Base-by-base conservation (phyloP, 176 grass and related monocot genomes). In the Lolium perenne region DNA sequence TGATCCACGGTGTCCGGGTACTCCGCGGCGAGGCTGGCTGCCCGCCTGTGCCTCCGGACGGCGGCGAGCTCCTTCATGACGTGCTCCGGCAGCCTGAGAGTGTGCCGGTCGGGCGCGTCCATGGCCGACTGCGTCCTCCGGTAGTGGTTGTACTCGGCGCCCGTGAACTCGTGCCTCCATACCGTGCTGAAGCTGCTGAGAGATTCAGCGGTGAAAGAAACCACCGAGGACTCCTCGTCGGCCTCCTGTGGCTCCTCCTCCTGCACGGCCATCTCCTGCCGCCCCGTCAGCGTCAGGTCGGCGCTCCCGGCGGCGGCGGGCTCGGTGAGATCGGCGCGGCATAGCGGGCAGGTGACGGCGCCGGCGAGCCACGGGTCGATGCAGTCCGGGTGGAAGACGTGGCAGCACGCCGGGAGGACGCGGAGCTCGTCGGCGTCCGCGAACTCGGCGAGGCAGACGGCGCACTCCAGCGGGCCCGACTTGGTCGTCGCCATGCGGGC, bases 381-480 rank as follows among this genome's bases (percentile, higher is more conserved):
- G 91, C 95, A 97, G 5, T 87, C 91, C 4, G 87, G 85, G 76
- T 97, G 95, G 91, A 97, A 97, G 2, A 95, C 95, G 88, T 97
- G 95, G 80, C 76, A 90, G 82, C 95, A 97, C 48, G 80, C 86
- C 0, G 91, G 94, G 13, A 95, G 86, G 45, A 91, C 71, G 4
- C 89, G 87, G 12, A 95, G 94, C 63, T 87, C 87, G 72, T 95
- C 94, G 14, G 17, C 4, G 79, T 89, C 91, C 9, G 79, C 74
- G 85, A 95, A 95, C 77, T 91, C 94, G 69, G 89, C 61, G 29
- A 95, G 88, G 86, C 94, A 95, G 0, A 95, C 91, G 0, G 94
- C 94, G 43, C 94, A 95, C 81, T 95, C 94, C 7, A 93, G 91
- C 56, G 86, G 76, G 8, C 74, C 80, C 10, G 79, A 70, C 60